Base-by-base conservation (phyloP, 2,329 filamentous ascomycete species). In the Neonectria hederae region DNA sequence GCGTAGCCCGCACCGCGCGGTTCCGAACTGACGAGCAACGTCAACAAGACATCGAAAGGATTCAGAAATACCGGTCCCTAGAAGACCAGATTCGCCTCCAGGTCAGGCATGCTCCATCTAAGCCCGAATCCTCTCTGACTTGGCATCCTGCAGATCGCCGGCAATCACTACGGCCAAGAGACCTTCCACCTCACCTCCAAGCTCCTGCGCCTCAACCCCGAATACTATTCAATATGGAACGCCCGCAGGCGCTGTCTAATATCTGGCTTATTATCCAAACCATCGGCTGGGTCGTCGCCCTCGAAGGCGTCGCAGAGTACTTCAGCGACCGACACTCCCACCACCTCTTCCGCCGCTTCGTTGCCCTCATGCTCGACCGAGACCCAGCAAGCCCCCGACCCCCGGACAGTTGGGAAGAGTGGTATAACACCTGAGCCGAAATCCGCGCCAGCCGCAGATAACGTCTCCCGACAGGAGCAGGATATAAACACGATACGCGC, bases 201-300 rank as follows among this genome's bases (percentile, higher is more conserved):
- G 70, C 86, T 96, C 48, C 84, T 95, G 58, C 86, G 85, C 51
- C 86, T 90, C 73, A 97, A 97, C 77, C 93, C 93, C 26, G 93
- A 97, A 79, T 94, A 94, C 83, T 96, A 96, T 81, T 95, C 93
- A 61, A 86, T 93, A 85, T 97, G 93, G 93, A 97, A 97, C 84
- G 87, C 90, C 81, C 90, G 96, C 76, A 90, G 96, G 73, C 86
- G 87, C 74, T 90, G 87, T 80, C 83, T 90, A 84, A 86, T 81
- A 64, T 86, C 82, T 83, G 81, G 82, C 73, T 85, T 82, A 79
- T 86, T 87, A 72, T 88, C 83, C 80, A 84, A 74, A 84, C 80
- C 73, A 19, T 83, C 77, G 78, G 76, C 71, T 83, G 82, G 80
- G 74, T 85, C 78, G 69, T 87, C 74, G 80, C 83, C 72, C 81